Percentiles rank a stretch among this genome's conserved stretches.
Conservation (phyloP, 192 early-diverging fungal genomes). For the Lunasporangiospora selenospora region DNA sequence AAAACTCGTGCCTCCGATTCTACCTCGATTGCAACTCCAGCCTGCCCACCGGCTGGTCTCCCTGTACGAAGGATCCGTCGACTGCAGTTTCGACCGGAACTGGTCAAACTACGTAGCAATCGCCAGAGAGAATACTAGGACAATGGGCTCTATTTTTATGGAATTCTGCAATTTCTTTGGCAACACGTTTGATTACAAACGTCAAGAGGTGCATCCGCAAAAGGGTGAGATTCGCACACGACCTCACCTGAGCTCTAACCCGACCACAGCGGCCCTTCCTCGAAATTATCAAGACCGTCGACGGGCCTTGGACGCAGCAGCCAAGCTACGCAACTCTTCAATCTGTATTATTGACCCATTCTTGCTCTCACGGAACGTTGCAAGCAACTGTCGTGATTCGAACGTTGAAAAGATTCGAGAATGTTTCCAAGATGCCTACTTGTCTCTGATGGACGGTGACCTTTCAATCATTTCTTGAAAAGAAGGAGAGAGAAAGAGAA, state of each 20-base stretch:
- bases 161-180: background rate
- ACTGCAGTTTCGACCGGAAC: conserved; percentile 1
- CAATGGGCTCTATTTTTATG: background rate
- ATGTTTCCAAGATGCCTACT: background rate
- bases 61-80: background rate
- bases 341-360: conserved; percentile 11
- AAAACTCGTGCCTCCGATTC: background rate
- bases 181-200: background rate
- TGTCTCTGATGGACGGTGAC: background rate
- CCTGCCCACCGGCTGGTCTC: background rate
- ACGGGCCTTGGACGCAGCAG: background rate
- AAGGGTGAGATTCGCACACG: background rate
- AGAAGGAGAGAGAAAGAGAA: background rate
- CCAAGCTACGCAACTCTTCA: background rate
- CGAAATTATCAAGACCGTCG: too few relatives aligned
- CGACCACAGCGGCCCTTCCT: too few relatives aligned
- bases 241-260: too few relatives aligned
- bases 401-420: background rate
- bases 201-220: background rate
- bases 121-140: background rate
- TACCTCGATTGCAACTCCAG: conserved; percentile 8
- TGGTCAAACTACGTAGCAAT: background rate
- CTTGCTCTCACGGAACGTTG: background rate
- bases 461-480: too few relatives aligned
- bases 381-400: background rate